A percentile compares a stretch with the other conserved stretches of the same genome.
phyloP scores from a whole-genome alignment of 2,329 filamentous ascomycete species.

The Venturia pyrina region DNA sequence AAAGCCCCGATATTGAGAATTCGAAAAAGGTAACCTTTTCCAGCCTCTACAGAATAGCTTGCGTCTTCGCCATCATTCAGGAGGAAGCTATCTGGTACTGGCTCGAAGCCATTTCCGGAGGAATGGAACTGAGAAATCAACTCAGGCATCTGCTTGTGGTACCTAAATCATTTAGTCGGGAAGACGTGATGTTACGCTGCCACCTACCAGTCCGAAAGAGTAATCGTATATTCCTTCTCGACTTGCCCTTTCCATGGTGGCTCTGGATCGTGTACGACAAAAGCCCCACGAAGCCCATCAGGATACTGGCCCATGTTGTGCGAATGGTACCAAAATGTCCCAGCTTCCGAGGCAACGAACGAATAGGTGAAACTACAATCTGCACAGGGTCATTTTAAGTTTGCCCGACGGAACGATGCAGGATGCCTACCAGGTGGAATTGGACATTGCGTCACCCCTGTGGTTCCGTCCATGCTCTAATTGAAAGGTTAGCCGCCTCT shows the following conservation, averaged over 20 bases:
- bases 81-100: constrained; percentile 53
- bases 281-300: constrained; percentile 57
- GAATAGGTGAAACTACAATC: neutral
- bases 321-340: constrained; percentile 58
- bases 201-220: constrained; percentile 64
- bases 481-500: neutral
- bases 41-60: constrained; percentile 35
- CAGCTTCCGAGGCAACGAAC: constrained; percentile 36
- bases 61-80: constrained; percentile 50
- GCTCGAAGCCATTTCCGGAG: constrained; percentile 41
- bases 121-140: constrained; percentile 41
- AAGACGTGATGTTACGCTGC: neutral
- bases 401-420: constrained; percentile 61
- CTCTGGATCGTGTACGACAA: constrained; percentile 54
- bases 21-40: constrained; percentile 53
- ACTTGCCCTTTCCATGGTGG: constrained; percentile 44
- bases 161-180: neutral
- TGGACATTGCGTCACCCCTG: constrained; percentile 10
- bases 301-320: constrained; percentile 54
- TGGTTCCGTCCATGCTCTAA: constrained; percentile 12
- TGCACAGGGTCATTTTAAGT: constrained; percentile 8
- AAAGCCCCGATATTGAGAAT: constrained; percentile 57
- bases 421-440: constrained; percentile 15
- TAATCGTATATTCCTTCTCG: constrained; percentile 51
- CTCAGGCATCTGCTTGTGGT: constrained; percentile 43